Percentiles rank a stretch among this genome's conserved stretches.
These are phyloP conservation scores for Pichia sp. DNA, from an alignment of 1,139 yeast species.

Conservation along the genomic window DNA sequence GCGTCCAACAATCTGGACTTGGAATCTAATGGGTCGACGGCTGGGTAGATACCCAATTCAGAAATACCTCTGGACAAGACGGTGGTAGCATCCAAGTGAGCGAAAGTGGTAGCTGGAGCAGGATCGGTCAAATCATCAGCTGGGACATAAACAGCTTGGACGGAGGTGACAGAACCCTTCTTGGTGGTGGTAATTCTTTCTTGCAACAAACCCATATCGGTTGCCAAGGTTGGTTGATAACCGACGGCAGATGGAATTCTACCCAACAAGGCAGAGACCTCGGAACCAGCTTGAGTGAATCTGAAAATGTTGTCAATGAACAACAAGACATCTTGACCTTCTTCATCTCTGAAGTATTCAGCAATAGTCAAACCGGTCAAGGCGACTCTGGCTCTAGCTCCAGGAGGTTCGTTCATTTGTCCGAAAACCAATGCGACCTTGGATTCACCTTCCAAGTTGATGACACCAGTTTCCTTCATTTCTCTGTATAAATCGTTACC, in stretches of 20 bases:
- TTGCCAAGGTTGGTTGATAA: slow-evolving; percentile 99
- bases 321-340: slow-evolving; percentile 99
- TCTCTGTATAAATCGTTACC: slow-evolving; percentile 99
- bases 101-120: slow-evolving; percentile 99
- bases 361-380: slow-evolving; percentile 99
- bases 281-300: slow-evolving; percentile 99
- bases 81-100: slow-evolving; percentile 99
- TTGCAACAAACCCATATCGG: slow-evolving; percentile 99
- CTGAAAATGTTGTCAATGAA: slow-evolving; percentile 99
- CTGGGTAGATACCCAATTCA: slow-evolving; percentile 99
- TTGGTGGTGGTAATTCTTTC: slow-evolving; percentile 99
- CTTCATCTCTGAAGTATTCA: slow-evolving; percentile 99
- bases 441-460: slow-evolving; percentile 98
- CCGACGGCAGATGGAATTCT: slow-evolving; percentile 99
- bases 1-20: slow-evolving; percentile 98
- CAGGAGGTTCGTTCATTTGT: slow-evolving; percentile 99
- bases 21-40: slow-evolving; percentile 99
- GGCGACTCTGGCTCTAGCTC: slow-evolving; percentile 99
- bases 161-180: slow-evolving; percentile 99
- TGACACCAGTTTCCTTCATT: slow-evolving; percentile 99
- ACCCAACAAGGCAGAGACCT: slow-evolving; percentile 99
- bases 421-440: slow-evolving; percentile 99
- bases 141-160: slow-evolving; percentile 99
- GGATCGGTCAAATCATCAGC: slow-evolving; percentile 99
- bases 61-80: slow-evolving; percentile 99